Conservation (phyloP, 108 stramenopile genomes). For the Cyclostephanos invisitatus region DNA sequence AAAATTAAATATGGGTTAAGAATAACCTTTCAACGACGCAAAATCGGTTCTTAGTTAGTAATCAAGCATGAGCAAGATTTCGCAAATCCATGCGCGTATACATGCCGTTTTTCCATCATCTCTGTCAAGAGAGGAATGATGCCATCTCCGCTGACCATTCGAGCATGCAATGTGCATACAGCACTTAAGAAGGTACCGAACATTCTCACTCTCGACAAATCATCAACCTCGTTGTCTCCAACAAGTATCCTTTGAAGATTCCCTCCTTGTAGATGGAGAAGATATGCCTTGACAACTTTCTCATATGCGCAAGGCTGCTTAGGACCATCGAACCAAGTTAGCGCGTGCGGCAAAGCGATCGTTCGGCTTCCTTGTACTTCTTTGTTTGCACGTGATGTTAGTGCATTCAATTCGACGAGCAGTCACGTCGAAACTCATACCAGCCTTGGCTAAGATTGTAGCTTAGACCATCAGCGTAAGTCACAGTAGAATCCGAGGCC, state of each 20-base stretch:
- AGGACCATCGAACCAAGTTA: constrained; percentile 23
- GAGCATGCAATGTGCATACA: constrained; percentile 68
- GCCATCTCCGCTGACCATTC: constrained; percentile 71
- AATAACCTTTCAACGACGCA: no score
- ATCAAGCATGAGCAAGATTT: constrained; percentile 17
- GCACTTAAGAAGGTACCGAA: constrained; percentile 58
- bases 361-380: not conserved
- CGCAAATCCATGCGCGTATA: constrained; percentile 31
- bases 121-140: constrained; percentile 50
- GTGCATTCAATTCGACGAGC: constrained; percentile 22
- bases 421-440: constrained; percentile 79
- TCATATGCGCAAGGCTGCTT: constrained; percentile 49
- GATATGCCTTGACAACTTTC: constrained; percentile 41
- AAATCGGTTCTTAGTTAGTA: not conserved
- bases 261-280: constrained; percentile 58
- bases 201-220: not conserved
- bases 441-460: constrained; percentile 74
- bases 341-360: constrained; percentile 30
- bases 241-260: constrained; percentile 47
- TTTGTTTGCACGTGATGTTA: not conserved
- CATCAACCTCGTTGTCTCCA: constrained; percentile 19
- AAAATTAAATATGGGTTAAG: no score
- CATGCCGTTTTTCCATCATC: constrained; percentile 42
- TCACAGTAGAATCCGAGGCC: constrained; percentile 16
- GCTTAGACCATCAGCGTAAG: constrained; percentile 77